Evolutionary conservation across 1,139 yeast genomes (phyloP).

Genomic region (Nakaseomyces glabratus): DNA sequence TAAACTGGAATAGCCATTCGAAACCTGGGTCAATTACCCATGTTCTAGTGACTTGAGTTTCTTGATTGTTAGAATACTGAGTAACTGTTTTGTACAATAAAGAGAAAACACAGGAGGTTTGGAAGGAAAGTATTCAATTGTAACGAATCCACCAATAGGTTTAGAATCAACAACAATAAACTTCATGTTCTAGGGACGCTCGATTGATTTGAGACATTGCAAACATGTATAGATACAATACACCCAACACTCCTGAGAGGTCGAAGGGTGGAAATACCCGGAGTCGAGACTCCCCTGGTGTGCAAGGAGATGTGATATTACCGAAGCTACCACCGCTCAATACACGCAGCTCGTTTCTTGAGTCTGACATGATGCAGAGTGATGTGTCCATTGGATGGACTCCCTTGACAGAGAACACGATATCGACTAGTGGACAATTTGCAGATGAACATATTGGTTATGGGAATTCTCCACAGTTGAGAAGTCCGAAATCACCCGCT

Average conservation of each 20-base stretch:
- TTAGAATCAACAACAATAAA: no score
- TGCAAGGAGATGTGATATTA: constrained; percentile 9
- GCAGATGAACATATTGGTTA: no score
- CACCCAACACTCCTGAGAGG: background rate
- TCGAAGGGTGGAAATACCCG: background rate
- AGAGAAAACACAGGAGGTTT: no score
- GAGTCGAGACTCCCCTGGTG: constrained; percentile 1
- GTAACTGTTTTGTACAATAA: no score
- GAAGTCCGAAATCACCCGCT: constrained; percentile 6
- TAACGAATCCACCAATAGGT: no score
- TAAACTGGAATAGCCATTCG: no score
- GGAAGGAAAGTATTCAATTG: no score
- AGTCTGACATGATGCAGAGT: constrained; percentile 8
- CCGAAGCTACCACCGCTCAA: constrained; percentile 28
- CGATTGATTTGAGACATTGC: background rate
- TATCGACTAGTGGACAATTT: background rate
- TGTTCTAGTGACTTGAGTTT: no score
- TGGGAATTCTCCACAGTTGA: constrained; percentile 7
- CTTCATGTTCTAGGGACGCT: no score
- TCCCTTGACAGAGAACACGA: constrained; percentile 10
- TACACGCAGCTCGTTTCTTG: constrained; percentile 18
- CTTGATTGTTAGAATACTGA: no score
- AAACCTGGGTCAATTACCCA: no score
- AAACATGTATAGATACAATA: constrained; percentile 7
- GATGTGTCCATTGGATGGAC: constrained; percentile 21